Conservation (phyloP, 2,329 filamentous ascomycete genomes). For the Cladophialophora carrionii region DNA sequence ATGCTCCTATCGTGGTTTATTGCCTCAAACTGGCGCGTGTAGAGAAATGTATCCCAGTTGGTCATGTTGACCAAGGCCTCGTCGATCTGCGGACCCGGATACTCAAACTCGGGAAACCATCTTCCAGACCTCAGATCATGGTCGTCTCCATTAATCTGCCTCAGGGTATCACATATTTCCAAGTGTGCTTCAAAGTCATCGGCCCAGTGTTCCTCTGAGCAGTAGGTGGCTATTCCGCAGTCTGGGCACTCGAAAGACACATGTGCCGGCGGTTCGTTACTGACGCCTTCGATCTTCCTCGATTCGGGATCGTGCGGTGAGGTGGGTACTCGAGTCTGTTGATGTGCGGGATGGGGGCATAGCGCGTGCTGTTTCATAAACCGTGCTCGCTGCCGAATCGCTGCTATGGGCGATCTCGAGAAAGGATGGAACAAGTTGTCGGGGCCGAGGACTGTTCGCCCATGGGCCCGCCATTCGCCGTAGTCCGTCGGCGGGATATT, state of each 20-base stretch:
- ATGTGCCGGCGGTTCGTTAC: constrained; percentile 67
- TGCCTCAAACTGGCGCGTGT: constrained; percentile 86
- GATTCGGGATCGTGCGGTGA: constrained; percentile 67
- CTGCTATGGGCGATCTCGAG: constrained; percentile 82
- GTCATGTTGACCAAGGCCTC: constrained; percentile 95
- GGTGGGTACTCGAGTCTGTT: constrained; percentile 69
- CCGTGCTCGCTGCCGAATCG: constrained; percentile 82
- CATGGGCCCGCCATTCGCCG: constrained; percentile 37
- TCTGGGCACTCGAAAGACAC: constrained; percentile 95
- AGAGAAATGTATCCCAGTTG: constrained; percentile 97
- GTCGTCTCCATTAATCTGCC: constrained; percentile 96
- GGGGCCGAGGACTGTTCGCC: constrained; percentile 59
- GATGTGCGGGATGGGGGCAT: constrained; percentile 88
- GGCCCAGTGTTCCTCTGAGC: constrained; percentile 92
- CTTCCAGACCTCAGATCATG: constrained; percentile 90
- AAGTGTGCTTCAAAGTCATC: constrained; percentile 93
- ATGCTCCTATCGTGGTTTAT: constrained; percentile 88
- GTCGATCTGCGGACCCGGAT: constrained; percentile 85
- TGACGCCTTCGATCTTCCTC: constrained; percentile 55
- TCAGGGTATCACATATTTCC: constrained; percentile 85
- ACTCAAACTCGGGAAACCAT: constrained; percentile 91
- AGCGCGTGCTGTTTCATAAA: constrained; percentile 93
- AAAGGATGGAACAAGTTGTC: constrained; percentile 94
- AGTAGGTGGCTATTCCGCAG: constrained; percentile 91
- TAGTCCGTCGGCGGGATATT: constrained; percentile 35